These are phyloP conservation scores for Piromyces finnis DNA, from an alignment of 192 early-diverging fungal species.

Conservation along the genomic window DNA sequence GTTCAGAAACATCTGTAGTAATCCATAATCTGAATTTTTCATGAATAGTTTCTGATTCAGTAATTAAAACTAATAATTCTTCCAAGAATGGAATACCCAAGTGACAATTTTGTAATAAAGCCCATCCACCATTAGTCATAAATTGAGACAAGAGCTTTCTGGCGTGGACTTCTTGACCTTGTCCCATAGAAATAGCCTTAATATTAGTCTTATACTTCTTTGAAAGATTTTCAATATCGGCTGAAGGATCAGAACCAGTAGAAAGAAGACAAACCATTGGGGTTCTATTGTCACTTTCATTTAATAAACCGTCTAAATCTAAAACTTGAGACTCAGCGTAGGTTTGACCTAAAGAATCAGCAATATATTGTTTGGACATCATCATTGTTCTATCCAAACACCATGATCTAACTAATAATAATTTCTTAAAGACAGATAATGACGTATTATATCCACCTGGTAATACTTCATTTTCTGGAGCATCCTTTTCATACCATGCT, in stretches of 20 bases:
- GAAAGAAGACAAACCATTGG: constrained; percentile 51
- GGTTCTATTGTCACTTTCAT: constrained; percentile 36
- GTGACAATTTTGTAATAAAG: constrained; percentile 44
- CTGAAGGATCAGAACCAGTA: constrained; percentile 38
- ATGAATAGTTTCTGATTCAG: constrained; percentile 33
- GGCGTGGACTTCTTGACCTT: constrained; percentile 47
- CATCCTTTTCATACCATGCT: constrained; percentile 43
- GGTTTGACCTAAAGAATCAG: constrained; percentile 16
- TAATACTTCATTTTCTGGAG: constrained; percentile 42
- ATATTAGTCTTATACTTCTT: constrained; percentile 48
- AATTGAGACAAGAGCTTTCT: constrained; percentile 34
- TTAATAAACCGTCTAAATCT: constrained; percentile 35
- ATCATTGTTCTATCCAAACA: constrained; percentile 41
- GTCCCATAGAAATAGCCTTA: constrained; percentile 52
- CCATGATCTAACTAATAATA: constrained; percentile 41
- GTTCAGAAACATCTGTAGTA: constrained; percentile 33
- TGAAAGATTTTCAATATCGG: constrained; percentile 41
- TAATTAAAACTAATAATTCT: constrained; percentile 29
- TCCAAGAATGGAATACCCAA: constrained; percentile 48
- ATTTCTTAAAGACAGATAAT: constrained; percentile 29
- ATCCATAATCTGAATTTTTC: constrained; percentile 52
- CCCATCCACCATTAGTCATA: constrained; percentile 47
- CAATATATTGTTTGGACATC: constrained; percentile 48
- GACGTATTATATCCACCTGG: constrained; percentile 39
- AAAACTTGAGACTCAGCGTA: constrained; percentile 49